Conservation (phyloP, 305 asterid species). For the Fraxinus nigra region DNA sequence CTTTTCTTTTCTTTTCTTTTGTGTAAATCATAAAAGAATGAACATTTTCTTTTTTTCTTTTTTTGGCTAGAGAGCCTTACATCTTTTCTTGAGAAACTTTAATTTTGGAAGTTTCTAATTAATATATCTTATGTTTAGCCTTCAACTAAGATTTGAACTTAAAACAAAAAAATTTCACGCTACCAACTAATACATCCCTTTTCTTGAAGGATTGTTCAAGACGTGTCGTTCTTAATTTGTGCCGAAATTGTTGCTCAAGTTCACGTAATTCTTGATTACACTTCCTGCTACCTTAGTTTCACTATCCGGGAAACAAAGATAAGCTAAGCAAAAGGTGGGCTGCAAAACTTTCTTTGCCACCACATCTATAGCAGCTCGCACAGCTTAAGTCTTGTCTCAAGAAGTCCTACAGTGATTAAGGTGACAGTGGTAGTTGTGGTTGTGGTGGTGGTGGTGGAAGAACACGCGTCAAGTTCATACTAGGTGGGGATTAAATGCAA, state of each 20-base stretch:
- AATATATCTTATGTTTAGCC: too few relatives aligned
- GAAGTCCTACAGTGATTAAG: constrained; percentile 59
- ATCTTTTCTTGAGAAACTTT: neutral
- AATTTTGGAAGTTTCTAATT: neutral
- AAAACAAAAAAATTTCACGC: too few relatives aligned
- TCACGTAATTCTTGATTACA: neutral
- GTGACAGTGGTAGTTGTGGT: constrained; percentile 24
- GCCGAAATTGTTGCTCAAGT: neutral
- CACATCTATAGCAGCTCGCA: constrained; percentile 18
- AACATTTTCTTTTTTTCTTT: neutral
- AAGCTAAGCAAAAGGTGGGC: constrained; percentile 18
- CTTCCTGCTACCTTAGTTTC: neutral
- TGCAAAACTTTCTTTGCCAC: constrained; percentile 10
- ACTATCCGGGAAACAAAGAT: constrained; percentile 14
- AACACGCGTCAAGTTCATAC: constrained; percentile 65
- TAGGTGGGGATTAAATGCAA: constrained; percentile 63
- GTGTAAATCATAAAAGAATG: neutral
- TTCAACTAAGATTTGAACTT: too few relatives aligned
- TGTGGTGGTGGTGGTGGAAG: constrained; percentile 35
- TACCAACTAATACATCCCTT: too few relatives aligned
- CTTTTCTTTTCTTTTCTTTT: too few relatives aligned
- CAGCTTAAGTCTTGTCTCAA: constrained; percentile 75
- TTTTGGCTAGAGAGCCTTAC: neutral
- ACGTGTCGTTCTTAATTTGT: neutral
- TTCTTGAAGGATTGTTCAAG: too few relatives aligned